Evolutionary conservation across 345 rosid species (phyloP), one percentile per base, ranked within the genome.

Genomic region (Brassica juncea): DNA sequence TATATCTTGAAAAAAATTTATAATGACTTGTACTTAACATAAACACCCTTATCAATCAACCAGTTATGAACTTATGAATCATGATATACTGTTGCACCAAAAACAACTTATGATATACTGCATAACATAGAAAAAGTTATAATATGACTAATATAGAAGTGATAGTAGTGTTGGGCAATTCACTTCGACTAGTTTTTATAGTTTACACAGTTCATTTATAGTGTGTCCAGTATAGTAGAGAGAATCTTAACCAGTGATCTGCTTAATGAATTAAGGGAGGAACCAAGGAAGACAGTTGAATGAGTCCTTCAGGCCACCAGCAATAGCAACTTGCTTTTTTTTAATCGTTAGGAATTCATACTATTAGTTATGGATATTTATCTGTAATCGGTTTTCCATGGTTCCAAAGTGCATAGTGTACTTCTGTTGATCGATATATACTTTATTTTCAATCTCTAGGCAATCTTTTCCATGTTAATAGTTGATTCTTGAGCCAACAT

Each of bases 381-480:
- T 0, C 57, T 92, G 59, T 92, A 97, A 59, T 89, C 98, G 0
- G 83, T 91, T 60, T 94, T 89, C 79, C 84, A 89, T 7, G 97
- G 98, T 62, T 91, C 98, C 27, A 91, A 87, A 39, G 84, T 89
- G 0, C 93, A 94, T 54, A 92, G 98, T 82, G 75, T 94, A 65
- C 97, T 94, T 69, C 87, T 97, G 9, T 82, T 92, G 84, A 85
- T 92, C 72, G 97, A 97, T 84, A 81, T 92, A 32, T 92, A 91
- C 75, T 92, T 90, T 85, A 87, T 94, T 77, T 92, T 92, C 86
- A 92, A 94, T 84, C 85, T 92, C n/a, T 94, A 97, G 16, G 92
- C 90, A 31, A 87, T 88, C 6, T 88, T 82, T 92, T 91, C 79
- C 87, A 12, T 92, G 68, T 86, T 94, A 5, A 94, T 94, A 97